A percentile compares a stretch with the other conserved stretches of the same genome.
phyloP scores from a whole-genome alignment of 768 basidiomycete species.

The Boletus rufocinnamomeus region DNA sequence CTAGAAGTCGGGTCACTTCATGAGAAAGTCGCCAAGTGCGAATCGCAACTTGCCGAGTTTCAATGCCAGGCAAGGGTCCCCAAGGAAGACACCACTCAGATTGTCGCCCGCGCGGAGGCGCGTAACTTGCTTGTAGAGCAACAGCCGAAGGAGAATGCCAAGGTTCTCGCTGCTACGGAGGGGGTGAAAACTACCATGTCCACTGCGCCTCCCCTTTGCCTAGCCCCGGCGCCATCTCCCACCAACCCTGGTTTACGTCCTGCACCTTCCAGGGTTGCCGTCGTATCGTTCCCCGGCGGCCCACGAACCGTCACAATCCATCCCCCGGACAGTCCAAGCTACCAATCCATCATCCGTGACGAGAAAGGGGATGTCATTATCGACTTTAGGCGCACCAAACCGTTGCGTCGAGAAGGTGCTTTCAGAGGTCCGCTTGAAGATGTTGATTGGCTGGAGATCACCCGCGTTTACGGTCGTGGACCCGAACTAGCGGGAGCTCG shows the following conservation, averaged over 20 bases:
- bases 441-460: slow-evolving; percentile 5
- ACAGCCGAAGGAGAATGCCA: slow-evolving; percentile 9
- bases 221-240: background rate
- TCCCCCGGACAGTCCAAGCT: slow-evolving; percentile 16
- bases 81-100: slow-evolving; percentile 11
- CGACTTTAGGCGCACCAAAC: slow-evolving; percentile 9
- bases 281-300: slow-evolving; percentile 23
- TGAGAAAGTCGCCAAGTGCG: slow-evolving; percentile 11
- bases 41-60: slow-evolving; percentile 11
- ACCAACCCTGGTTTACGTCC: background rate
- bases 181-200: background rate
- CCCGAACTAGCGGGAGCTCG: background rate
- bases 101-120: slow-evolving; percentile 6
- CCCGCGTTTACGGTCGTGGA: slow-evolving; percentile 18
- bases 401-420: slow-evolving; percentile 25
- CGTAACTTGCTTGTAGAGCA: slow-evolving; percentile 3
- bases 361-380: slow-evolving; percentile 20
- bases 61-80: background rate
- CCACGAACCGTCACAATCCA: slow-evolving; percentile 27
- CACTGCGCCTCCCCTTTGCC: background rate
- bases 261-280: slow-evolving; percentile 4
- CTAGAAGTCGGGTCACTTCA: slow-evolving; percentile 10
- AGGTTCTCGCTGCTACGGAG: slow-evolving; percentile 6
- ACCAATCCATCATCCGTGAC: slow-evolving; percentile 19
- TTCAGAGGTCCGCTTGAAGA: slow-evolving; percentile 17